Evolutionary conservation across 2,329 filamentous ascomycete species (phyloP), one percentile per base, ranked within the genome.

Genomic region (Ceratocystis albifundus): DNA sequence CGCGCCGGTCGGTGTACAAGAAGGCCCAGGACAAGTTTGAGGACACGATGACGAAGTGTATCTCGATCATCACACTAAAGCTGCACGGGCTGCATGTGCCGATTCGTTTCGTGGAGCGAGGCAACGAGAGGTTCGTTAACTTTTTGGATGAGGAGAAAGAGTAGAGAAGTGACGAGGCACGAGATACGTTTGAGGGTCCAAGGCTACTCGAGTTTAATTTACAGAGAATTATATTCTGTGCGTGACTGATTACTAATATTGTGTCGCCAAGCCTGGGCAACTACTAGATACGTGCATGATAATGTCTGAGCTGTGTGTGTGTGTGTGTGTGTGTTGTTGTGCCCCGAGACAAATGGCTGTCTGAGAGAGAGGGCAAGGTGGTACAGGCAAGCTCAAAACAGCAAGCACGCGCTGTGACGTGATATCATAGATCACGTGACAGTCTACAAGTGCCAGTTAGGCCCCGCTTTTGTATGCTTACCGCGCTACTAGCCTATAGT

Each of bases 21-120:
- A 82, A 80, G 74, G 88, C 88, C 45, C 81, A 83, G 71, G 74
- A 77, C 28, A 79, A 79, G 71, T 82, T 82, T 32, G 75, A 80
- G 68, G 73, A 76, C 64, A 78, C 82, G 65, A 72, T 90, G 62
- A 75, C 74, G 66, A 75, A 78, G 41, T 84, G 87, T 70, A 79
- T 76, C 32, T 82, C 82, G n/a, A 75, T 89, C 66, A 80, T 93
- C 68, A 91, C 89, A 68, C 77, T 93, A 70, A 88, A 90, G 76
- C 78, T 93, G 74, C 79, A 77, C n/a, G 77, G 75, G 25, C 77
- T 77, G 4, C 77, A 81, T 65, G 83, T 93, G 44, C 86, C 87
- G 0, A 76, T 93, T 50, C 77, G 88, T 69, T 75, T 93, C 69
- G 86, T 89, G 8, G 84, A 77, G 76, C 83, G 86, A 70, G 88